Evolutionary conservation across 768 basidiomycete genomes (phyloP).

Genomic region (Suillus subalutaceus): DNA sequence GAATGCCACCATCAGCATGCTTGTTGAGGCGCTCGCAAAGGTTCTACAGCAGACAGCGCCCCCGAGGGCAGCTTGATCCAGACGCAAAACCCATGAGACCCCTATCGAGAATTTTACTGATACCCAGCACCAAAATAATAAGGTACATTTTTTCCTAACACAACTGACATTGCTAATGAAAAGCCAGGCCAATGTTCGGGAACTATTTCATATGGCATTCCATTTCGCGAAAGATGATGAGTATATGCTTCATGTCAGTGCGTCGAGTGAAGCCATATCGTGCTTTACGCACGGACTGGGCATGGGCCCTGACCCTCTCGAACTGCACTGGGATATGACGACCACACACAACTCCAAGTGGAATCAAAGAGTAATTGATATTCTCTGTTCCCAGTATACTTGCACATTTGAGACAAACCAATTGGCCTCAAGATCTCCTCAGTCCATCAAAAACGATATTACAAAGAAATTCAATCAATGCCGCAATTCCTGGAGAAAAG

Average conservation of each 20-base stretch:
- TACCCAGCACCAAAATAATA: background rate
- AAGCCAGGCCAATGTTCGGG: background rate
- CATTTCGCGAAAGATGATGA: background rate
- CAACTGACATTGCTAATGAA: background rate
- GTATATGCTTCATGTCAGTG: background rate
- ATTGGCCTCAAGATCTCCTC: background rate
- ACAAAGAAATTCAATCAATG: background rate
- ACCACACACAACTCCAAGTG: background rate
- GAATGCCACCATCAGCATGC: background rate
- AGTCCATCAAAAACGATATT: background rate
- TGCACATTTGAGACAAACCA: background rate
- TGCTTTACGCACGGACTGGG: background rate
- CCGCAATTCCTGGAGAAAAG: background rate
- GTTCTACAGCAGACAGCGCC: too few species aligned
- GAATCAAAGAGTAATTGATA: background rate
- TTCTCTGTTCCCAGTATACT: background rate
- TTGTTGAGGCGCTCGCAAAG: too few species aligned
- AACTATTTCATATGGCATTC: background rate
- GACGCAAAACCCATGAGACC: background rate
- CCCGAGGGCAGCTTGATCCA: too few species aligned
- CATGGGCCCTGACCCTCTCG: background rate
- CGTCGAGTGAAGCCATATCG: background rate
- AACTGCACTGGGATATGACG: background rate
- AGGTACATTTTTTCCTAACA: background rate
- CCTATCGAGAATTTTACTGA: background rate